Evolutionary conservation across 1,284 basidiomycete species (phyloP).

Genomic region (Ganoderma meredithae): DNA sequence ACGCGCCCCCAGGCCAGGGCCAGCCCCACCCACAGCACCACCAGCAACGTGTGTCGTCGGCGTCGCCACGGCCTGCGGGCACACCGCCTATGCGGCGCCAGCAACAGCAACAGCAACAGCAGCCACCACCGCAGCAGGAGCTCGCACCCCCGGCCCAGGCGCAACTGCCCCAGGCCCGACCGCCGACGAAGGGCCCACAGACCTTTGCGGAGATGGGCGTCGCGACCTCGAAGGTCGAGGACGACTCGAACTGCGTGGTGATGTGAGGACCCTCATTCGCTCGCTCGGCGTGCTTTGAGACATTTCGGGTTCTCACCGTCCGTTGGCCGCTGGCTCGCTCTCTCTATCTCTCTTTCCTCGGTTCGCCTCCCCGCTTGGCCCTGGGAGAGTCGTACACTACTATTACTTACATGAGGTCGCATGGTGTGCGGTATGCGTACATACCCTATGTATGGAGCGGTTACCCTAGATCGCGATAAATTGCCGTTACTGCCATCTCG

Average conservation of each 20-base stretch:
- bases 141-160: neutral
- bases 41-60: constrained; percentile 8
- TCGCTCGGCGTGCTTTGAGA: neutral
- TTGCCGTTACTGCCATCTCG: neutral
- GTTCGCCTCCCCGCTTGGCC: neutral
- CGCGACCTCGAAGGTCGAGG: constrained; percentile 73
- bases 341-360: neutral
- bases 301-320: neutral
- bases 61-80: constrained; percentile 21
- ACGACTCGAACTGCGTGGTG: constrained; percentile 79
- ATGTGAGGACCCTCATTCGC: constrained; percentile 56
- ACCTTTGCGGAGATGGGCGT: constrained; percentile 97
- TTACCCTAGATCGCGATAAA: neutral
- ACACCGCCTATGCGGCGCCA: constrained; percentile 27
- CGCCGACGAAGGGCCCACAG: constrained; percentile 57
- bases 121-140: neutral
- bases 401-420: neutral
- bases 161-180: constrained; percentile 3
- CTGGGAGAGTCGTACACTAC: neutral
- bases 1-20: constrained; percentile 11
- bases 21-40: constrained; percentile 11
- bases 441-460: neutral
- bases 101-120: constrained; percentile 19
- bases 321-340: no score
- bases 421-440: neutral